Evolutionary conservation across 23 red algal genomes (phyloP), one percentile per base, ranked within the genome.

Genomic region (Gracilaria domingensis): DNA sequence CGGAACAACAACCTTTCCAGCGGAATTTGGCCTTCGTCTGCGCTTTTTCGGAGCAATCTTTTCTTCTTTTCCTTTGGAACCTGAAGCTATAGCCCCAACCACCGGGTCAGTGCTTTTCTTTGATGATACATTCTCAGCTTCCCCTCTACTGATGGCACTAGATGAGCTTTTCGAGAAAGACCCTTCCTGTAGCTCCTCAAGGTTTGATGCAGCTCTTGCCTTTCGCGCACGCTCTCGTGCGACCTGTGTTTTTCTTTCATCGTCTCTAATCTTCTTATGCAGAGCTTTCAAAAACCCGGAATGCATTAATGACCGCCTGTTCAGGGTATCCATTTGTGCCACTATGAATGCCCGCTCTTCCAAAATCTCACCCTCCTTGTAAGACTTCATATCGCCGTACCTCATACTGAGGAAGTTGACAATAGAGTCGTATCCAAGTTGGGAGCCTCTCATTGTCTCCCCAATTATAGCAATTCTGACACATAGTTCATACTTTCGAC

Each of bases 401-500:
- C 80, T 59, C 77, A 75, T 59, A 42, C 51, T 33, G 37, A 92
- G 67, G 20, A 92, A 67, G 44, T 77, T 76, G 14, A 83, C 2
- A 9, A 69, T 35, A 23, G 45, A 58, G 14, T 70, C 32, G 53
- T 92, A 92, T 24, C 23, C 71, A 11, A 92, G 49, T 37, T 92
- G 51, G 8, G 66, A 40, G 4, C 75, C 54, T 56, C 58, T 83
- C 67, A 65, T 79, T 42, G 80, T 84, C 44, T 62, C 89, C 18
- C 89, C 89, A 21, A 92, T 26, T 45, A 92, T 92, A 8, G 79
- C 78, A 48, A 84, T 54, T 35, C 89, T 77, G 3, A 77, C 64
- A 75, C 89, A 92, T 7, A 92, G 78, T 56, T 92, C 89, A 83
- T 64, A 92, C 53, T 92, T 92, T 44, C 79, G 59, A 38, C 89